Percentiles rank a stretch among this genome's conserved stretches.
Conservation (phyloP, 176 grass and related monocot species). For the Carex myosuroides region DNA sequence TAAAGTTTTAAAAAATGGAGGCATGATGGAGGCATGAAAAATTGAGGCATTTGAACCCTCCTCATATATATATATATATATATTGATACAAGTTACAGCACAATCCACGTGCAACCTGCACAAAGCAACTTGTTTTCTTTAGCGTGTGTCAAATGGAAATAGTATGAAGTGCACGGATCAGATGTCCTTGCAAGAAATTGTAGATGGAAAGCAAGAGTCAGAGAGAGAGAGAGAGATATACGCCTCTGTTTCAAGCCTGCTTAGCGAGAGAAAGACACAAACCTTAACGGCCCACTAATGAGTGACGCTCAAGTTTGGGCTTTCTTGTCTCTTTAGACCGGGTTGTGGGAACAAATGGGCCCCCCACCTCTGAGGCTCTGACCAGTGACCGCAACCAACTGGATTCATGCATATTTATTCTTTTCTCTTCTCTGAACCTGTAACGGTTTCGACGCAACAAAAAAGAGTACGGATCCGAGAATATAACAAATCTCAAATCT, state of each 20-base stretch:
- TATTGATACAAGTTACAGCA: no score
- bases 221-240: not conserved
- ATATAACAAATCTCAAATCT: not conserved
- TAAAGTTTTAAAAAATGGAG: no score
- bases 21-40: no score
- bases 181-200: not conserved
- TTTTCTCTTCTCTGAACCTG: not conserved
- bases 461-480: not conserved
- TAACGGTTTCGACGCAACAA: not conserved
- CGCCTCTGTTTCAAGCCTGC: not conserved
- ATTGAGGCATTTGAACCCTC: no score
- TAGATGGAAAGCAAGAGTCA: not conserved
- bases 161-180: constrained; percentile 9
- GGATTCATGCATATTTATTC: constrained; percentile 4
- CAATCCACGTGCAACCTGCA: not conserved
- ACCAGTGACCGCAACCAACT: not conserved
- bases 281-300: not conserved
- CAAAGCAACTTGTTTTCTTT: not conserved
- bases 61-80: no score
- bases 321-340: not conserved
- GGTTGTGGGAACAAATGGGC: not conserved
- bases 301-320: not conserved
- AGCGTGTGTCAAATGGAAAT: not conserved
- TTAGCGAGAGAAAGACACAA: not conserved
- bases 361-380: no score